Conservation (phyloP, 75 land plant genomes). For the Pinus taeda region DNA sequence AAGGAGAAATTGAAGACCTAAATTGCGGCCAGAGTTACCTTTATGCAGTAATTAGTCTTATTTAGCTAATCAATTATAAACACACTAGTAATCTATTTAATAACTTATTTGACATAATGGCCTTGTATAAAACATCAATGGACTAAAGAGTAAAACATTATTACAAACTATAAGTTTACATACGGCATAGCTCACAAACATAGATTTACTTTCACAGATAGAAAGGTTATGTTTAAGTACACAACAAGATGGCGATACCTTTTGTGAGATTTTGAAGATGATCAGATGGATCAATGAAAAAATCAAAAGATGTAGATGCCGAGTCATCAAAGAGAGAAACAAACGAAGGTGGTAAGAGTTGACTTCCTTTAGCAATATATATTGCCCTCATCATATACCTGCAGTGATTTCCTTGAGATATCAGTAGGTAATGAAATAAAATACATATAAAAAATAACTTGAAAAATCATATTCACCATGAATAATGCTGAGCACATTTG, state of each 20-base stretch:
- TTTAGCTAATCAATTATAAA: too few relatives aligned
- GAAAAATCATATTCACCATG: slow-evolving; percentile 53
- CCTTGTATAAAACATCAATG: too few relatives aligned
- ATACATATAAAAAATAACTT: neutral
- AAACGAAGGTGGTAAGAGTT: slow-evolving; percentile 87
- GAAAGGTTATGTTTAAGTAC: neutral
- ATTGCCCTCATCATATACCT: slow-evolving; percentile 93
- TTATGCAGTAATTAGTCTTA: too few relatives aligned
- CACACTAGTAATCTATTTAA: too few relatives aligned
- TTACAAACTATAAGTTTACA: too few relatives aligned
- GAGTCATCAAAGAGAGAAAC: slow-evolving; percentile 92
- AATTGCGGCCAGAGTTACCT: neutral
- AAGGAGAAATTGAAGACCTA: too few relatives aligned
- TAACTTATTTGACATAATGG: too few relatives aligned
- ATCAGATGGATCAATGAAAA: slow-evolving; percentile 89
- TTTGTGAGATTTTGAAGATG: slow-evolving; percentile 82
- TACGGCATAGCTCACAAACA: neutral
- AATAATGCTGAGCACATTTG: slow-evolving; percentile 95
- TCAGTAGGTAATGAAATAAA: neutral
- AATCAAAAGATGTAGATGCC: slow-evolving; percentile 87
- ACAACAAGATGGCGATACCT: slow-evolving; percentile 35
- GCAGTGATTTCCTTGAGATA: neutral
- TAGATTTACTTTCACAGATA: neutral
- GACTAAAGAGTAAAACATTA: too few relatives aligned
- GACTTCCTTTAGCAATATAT: slow-evolving; percentile 88